phyloP scores from a whole-genome alignment of 768 basidiomycete genomes.

The Tylopilus intermedius region DNA sequence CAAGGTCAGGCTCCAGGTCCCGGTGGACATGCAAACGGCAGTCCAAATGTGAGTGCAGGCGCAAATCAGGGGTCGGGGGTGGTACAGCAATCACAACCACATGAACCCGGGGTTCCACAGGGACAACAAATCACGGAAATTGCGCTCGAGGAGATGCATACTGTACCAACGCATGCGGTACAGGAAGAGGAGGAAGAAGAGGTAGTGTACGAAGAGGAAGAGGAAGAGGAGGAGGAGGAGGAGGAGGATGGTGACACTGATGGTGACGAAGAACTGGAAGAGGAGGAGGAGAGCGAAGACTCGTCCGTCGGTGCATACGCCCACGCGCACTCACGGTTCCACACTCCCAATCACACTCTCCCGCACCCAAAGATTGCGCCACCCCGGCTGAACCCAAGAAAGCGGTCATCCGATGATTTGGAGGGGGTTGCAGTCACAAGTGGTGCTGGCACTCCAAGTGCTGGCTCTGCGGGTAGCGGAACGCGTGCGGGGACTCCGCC shows the following conservation, averaged over 20 bases:
- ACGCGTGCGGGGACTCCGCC: conserved; percentile 34
- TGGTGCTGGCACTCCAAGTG: background rate
- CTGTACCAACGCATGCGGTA: conserved; percentile 16
- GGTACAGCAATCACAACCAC: conserved; percentile 1
- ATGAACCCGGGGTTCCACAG: conserved; percentile 10
- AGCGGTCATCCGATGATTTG: conserved; percentile 36
- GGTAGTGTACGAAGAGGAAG: conserved; percentile 21
- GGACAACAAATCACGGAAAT: conserved; percentile 19
- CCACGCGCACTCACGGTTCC: conserved; percentile 6
- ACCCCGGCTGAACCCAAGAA: conserved; percentile 24
- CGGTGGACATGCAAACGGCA: background rate
- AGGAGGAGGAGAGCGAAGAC: conserved; percentile 26
- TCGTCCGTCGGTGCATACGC: conserved; percentile 10
- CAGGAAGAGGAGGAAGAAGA: conserved; percentile 33
- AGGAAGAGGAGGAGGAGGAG: conserved; percentile 24
- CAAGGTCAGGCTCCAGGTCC: conserved; percentile 18
- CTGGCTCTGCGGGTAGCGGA: background rate
- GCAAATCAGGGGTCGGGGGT: conserved; percentile 6
- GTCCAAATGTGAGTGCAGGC: background rate
- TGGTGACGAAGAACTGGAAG: conserved; percentile 16
- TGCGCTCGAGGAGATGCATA: conserved; percentile 23
- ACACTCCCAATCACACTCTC: background rate
- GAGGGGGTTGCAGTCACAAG: conserved; percentile 22
- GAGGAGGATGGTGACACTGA: conserved; percentile 22
- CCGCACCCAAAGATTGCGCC: conserved; percentile 11